Percentiles rank a stretch among this genome's conserved stretches.
phyloP scores from a whole-genome alignment of 495 filamentous ascomycete species.

The Collariella sp. region DNA sequence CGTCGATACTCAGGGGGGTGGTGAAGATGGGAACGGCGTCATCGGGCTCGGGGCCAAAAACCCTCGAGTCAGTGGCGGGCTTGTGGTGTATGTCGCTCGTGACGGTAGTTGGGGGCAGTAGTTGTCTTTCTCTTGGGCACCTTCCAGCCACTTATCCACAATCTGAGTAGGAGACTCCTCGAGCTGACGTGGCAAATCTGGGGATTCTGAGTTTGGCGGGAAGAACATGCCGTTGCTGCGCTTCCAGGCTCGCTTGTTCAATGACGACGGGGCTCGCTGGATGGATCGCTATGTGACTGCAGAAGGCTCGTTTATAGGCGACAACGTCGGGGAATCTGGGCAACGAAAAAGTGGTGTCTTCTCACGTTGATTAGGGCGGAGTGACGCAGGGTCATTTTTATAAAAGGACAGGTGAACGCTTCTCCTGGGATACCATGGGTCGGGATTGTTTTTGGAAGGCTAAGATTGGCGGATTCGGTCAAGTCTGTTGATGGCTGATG shows the following conservation, averaged over 20 bases:
- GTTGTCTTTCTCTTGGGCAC: neutral
- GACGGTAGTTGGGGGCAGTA: neutral
- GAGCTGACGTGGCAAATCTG: neutral
- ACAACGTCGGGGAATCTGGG: conserved; percentile 7
- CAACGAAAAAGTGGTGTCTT: neutral
- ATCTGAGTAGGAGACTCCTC: neutral
- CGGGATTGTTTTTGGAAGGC: neutral
- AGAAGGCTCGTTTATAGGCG: neutral
- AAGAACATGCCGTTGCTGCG: conserved; percentile 7
- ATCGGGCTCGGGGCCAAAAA: neutral
- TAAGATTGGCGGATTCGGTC: too few species aligned
- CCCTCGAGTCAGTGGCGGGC: neutral
- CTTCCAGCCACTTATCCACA: neutral
- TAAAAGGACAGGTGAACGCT: neutral
- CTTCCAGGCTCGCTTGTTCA: conserved; percentile 3
- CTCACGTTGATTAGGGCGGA: neutral
- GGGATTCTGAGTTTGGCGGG: conserved; percentile 12
- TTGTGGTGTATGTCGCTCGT: too few species aligned
- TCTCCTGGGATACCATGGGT: neutral
- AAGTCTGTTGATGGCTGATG: too few species aligned
- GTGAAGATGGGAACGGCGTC: neutral
- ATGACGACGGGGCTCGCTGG: neutral
- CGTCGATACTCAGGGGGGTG: conserved; percentile 5
- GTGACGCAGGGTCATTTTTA: neutral
- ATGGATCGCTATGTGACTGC: neutral